These are phyloP conservation scores for Cnidoscolus chayamansa DNA, from an alignment of 441 rosid species.

Conservation along the genomic window DNA sequence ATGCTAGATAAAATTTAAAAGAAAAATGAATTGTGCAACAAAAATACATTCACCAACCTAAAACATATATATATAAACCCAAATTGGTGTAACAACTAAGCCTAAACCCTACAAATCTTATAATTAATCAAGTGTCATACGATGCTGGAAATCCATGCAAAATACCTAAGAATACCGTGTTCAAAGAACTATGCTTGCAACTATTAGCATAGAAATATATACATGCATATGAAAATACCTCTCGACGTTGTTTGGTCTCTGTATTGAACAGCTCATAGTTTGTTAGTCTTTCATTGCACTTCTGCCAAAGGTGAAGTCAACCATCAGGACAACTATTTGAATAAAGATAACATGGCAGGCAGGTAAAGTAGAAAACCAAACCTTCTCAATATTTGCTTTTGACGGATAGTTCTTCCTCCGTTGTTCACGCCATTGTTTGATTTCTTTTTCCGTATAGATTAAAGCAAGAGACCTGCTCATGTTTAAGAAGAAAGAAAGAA, in stretches of 20 bases:
- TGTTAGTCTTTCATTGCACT: constrained; percentile 29
- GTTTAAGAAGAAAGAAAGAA: constrained; percentile 2
- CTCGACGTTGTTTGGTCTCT: constrained; percentile 52
- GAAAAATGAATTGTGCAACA: too few species aligned
- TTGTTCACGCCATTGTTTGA: constrained; percentile 70
- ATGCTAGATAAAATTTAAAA: too few species aligned
- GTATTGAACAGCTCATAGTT: constrained; percentile 29
- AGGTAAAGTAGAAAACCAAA: constrained; percentile 30
- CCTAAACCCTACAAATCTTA: too few species aligned
- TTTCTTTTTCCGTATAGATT: constrained; percentile 60
- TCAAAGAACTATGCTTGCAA: too few species aligned
- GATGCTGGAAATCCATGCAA: too few species aligned
- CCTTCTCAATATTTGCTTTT: constrained; percentile 58
- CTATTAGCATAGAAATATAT: neutral
- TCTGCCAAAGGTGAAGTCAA: constrained; percentile 42
- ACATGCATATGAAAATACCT: constrained; percentile 39
- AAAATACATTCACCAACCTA: too few species aligned
- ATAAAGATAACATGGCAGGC: constrained; percentile 6
- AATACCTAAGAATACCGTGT: too few species aligned
- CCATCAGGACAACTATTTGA: constrained; percentile 23
- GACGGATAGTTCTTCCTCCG: constrained; percentile 76
- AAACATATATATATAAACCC: too few species aligned
- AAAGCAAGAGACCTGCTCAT: constrained; percentile 38
- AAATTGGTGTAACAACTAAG: too few species aligned
- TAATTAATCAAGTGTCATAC: too few species aligned